These are phyloP conservation scores for Xylariaceae sp. DNA, from an alignment of 2,329 filamentous ascomycete species.

Conservation along the genomic window DNA sequence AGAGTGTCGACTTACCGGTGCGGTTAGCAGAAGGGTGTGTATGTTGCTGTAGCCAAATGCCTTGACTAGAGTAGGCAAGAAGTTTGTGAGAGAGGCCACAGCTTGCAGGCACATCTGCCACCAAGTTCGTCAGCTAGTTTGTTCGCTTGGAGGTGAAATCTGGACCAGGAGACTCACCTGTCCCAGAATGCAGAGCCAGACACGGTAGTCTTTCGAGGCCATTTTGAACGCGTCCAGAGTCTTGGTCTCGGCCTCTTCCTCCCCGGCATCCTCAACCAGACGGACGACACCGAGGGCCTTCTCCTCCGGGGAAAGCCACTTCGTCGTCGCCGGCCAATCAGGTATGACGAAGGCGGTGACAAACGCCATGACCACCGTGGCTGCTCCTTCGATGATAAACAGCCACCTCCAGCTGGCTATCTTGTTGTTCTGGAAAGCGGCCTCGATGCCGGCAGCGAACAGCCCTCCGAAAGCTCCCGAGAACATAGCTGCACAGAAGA, in stretches of 20 bases:
- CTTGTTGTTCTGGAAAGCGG: conserved; percentile 2
- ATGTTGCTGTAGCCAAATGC: conserved; percentile 21
- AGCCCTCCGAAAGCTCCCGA: conserved; percentile 7
- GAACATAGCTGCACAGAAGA: conserved; percentile 6
- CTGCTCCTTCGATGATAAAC: conserved; percentile 6
- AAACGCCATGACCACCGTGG: conserved; percentile 9
- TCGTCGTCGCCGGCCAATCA: conserved; percentile 11
- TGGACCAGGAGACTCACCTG: conserved; percentile 7
- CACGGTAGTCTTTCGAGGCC: conserved; percentile 18
- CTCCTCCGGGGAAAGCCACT: conserved; percentile 12
- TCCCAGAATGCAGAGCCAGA: conserved; percentile 19
- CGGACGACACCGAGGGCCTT: conserved; percentile 9
- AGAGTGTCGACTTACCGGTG: conserved; percentile 10
- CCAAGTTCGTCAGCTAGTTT: no score
- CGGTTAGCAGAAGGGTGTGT: conserved; percentile 21
- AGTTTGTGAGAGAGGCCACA: conserved; percentile 24
- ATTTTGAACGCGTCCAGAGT: conserved; percentile 18
- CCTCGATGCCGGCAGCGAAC: conserved; percentile 7
- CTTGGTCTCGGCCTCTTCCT: conserved; percentile 15
- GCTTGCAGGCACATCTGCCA: conserved; percentile 22
- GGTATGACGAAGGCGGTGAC: conserved; percentile 7
- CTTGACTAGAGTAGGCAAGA: conserved; percentile 23
- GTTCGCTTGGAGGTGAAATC: no score
- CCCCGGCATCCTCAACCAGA: conserved; percentile 11
- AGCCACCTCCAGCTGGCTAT: conserved; percentile 4